Evolutionary conservation across 441 rosid species (phyloP), one percentile per base, ranked within the genome.

Genomic region (Melianthus villosus): DNA sequence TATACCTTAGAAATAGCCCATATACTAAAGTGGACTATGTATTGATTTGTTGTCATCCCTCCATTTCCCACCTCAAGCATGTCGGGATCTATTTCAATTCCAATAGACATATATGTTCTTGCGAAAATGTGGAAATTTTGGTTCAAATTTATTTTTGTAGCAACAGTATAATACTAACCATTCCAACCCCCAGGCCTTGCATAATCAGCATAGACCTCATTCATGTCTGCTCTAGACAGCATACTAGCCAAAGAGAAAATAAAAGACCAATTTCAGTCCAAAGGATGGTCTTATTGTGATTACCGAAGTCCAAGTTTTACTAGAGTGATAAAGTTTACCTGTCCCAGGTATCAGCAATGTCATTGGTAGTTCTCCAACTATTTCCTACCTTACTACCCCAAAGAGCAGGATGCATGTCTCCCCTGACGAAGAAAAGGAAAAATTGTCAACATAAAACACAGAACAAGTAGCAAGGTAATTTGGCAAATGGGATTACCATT

Each of bases 41-140:
- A 79, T 42, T 79, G 83, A 14, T 72, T 53, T 42, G 46, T 65
- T 0, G 64, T 64, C 83, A 79, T 75, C 48, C 89, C 83, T 46
- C 89, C 83, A 48, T 79, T 79, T 11, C 89, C 89, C 3, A 79
- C 72, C 60, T 79, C 89, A 46, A 79, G 83, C 89, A 79, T 79
- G 52, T 79, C 83, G 17, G 89, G 83, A 44, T 79, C 89, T 79
- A 53, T 34, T 39, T 16, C 47, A 30, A 45, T 3, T 35, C 11
- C 1, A 30, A 32, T 8, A 23, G 18, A 17, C 1, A 2, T 4
- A 5, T 25, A 46, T 30, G 8, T 26, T 8, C 26, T 9, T 25
- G 2, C 23, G 5, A 16, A 14, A 12, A 18, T 5, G 17, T 18
- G 27, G 30, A 7, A 5, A 22, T 29, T 7, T 32, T 25, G 13